Percentiles rank a stretch among this genome's conserved stretches.
Evolutionary conservation across 345 rosid genomes (phyloP).

Genomic region (Combretum micranthum): DNA sequence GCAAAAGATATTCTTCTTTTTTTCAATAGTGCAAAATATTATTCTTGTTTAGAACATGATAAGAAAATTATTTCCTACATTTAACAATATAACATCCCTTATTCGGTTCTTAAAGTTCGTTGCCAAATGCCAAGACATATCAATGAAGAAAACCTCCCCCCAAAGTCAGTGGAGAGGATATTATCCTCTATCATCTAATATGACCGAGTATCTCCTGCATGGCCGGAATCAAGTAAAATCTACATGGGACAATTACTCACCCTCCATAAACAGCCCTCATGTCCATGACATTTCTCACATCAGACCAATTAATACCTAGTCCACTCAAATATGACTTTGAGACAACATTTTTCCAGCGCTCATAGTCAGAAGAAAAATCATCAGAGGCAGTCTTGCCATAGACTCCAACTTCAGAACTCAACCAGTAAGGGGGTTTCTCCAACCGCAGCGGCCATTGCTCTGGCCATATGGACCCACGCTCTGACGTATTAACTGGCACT

Average conservation of each 20-base stretch:
- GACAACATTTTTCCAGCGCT: constrained; percentile 61
- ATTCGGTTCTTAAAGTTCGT: too few relatives aligned
- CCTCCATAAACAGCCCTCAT: constrained; percentile 97
- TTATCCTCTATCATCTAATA: too few relatives aligned
- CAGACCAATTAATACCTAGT: constrained; percentile 61
- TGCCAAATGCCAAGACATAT: too few relatives aligned
- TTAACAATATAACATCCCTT: too few relatives aligned
- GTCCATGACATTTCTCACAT: constrained; percentile 80
- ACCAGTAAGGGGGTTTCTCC: constrained; percentile 67
- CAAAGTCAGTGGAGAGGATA: too few relatives aligned
- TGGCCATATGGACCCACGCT: constrained; percentile 73
- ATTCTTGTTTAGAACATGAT: too few relatives aligned
- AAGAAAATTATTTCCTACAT: too few relatives aligned
- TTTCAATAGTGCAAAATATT: too few relatives aligned
- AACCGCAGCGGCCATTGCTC: constrained; percentile 61
- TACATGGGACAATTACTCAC: constrained; percentile 26
- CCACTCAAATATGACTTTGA: constrained; percentile 47
- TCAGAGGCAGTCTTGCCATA: constrained; percentile 63
- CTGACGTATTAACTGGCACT: constrained; percentile 41
- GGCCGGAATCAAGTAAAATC: background rate
- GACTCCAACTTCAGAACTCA: constrained; percentile 50
- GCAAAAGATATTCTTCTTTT: too few relatives aligned
- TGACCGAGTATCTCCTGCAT: background rate
- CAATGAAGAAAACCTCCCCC: too few relatives aligned
- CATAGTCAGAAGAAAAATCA: constrained; percentile 57